These are phyloP conservation scores for Cudoniella acicularis DNA, from an alignment of 495 filamentous ascomycete species.

Conservation along the genomic window DNA sequence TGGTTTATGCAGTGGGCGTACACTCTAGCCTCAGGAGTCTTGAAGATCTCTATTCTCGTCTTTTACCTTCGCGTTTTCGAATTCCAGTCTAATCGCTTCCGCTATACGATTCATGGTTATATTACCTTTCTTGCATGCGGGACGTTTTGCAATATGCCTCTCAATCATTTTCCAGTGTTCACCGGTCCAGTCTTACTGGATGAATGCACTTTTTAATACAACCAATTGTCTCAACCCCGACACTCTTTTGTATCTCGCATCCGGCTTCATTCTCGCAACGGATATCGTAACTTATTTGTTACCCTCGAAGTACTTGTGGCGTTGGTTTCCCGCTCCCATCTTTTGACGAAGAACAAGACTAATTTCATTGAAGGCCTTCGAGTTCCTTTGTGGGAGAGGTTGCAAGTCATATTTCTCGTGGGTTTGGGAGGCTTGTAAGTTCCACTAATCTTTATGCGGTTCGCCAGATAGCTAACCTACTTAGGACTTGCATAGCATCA, in stretches of 20 bases:
- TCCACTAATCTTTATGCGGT: not conserved
- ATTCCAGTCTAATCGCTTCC: not conserved
- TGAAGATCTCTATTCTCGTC: not conserved
- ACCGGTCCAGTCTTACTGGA: not conserved
- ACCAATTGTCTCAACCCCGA: not conserved
- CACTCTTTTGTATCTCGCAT: not conserved
- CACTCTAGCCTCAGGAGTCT: not conserved
- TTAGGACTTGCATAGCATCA: not conserved
- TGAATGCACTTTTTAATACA: not conserved
- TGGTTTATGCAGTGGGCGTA: not conserved
- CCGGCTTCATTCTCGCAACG: not conserved
- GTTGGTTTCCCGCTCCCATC: not conserved
- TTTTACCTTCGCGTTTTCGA: conserved; percentile 1
- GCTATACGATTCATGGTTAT: not conserved
- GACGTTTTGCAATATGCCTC: not conserved
- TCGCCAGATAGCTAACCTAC: not conserved
- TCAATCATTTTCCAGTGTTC: not conserved
- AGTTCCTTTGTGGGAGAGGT: not conserved
- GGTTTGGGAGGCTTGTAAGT: not conserved
- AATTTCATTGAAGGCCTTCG: not conserved
- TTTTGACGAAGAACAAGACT: not conserved
- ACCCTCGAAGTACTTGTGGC: not conserved
- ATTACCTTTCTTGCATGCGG: not conserved
- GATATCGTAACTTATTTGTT: not conserved
- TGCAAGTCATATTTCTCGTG: not conserved